These are phyloP conservation scores for Cunninghamia lanceolata DNA, from an alignment of 75 land plant genomes.

Conservation along the genomic window DNA sequence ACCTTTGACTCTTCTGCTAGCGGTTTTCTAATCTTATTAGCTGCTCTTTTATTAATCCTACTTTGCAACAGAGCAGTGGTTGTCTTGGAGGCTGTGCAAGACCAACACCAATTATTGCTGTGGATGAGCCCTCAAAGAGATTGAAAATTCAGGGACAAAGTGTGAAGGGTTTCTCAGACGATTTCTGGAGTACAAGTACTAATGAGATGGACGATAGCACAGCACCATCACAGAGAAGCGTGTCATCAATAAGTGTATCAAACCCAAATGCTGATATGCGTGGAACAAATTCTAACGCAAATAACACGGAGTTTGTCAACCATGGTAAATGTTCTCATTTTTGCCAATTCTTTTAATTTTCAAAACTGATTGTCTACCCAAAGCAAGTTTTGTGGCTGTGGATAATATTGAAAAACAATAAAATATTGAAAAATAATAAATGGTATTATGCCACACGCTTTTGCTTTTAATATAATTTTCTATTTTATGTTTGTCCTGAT, in stretches of 20 bases:
- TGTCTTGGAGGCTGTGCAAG: conserved; percentile 87
- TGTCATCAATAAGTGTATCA: conserved; percentile 59
- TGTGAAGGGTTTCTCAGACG: conserved; percentile 46
- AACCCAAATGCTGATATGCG: conserved; percentile 17
- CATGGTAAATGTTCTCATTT: conserved; percentile 31
- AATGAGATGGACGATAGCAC: conserved; percentile 85
- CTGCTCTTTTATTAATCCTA: conserved; percentile 12
- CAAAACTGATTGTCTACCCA: neutral
- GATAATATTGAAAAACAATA: neutral
- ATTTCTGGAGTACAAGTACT: conserved; percentile 78
- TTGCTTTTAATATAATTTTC: neutral
- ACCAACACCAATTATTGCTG: conserved; percentile 41
- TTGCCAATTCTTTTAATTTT: neutral
- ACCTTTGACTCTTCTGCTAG: neutral
- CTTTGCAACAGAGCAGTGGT: conserved; percentile 91
- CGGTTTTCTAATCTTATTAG: neutral
- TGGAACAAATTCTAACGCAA: conserved; percentile 17
- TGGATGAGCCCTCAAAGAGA: conserved; percentile 59
- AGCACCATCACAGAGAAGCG: conserved; percentile 65
- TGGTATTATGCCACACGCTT: neutral
- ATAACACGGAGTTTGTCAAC: conserved; percentile 46
- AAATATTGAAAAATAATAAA: neutral
- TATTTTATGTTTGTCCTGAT: neutral
- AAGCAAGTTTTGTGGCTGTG: neutral
- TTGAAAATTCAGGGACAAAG: conserved; percentile 47